These are phyloP conservation scores for Ogataea saltuana DNA, from an alignment of 805 yeast species.

Conservation along the genomic window DNA sequence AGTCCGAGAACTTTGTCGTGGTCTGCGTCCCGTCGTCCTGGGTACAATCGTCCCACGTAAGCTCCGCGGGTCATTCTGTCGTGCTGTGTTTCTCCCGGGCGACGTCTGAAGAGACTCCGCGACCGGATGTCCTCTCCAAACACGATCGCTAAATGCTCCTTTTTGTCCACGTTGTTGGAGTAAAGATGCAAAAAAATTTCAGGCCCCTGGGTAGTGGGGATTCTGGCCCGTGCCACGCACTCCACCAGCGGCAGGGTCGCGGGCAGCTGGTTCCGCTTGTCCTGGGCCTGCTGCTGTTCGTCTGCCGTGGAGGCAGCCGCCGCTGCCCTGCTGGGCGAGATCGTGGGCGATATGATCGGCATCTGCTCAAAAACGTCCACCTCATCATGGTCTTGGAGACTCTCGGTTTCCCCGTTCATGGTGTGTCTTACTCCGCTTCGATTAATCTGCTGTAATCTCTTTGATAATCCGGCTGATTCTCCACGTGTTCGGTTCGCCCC, in stretches of 20 bases:
- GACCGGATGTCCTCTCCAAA: constrained; percentile 92
- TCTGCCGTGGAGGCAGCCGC: constrained; percentile 10
- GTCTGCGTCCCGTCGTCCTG: constrained; percentile 80
- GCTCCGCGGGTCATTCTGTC: constrained; percentile 99
- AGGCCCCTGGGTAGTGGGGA: constrained; percentile 93
- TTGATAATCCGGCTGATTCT: too few relatives aligned
- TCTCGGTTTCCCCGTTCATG: constrained; percentile 2
- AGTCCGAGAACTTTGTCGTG: constrained; percentile 46
- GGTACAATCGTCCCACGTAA: constrained; percentile 83
- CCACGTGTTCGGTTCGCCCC: too few relatives aligned
- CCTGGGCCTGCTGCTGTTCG: constrained; percentile 9
- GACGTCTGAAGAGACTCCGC: constrained; percentile 59
- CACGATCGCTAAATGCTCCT: constrained; percentile 96
- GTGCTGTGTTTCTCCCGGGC: constrained; percentile 76
- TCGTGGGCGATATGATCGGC: constrained; percentile 43
- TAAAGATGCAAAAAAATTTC: constrained; percentile 92
- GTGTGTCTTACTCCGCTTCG: too few relatives aligned
- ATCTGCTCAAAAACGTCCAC: constrained; percentile 36
- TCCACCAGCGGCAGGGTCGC: constrained; percentile 68
- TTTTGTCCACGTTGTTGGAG: constrained; percentile 79
- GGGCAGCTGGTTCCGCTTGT: constrained; percentile 46
- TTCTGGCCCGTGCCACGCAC: constrained; percentile 92
- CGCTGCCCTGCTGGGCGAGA: constrained; percentile 33
- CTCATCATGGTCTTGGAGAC: constrained; percentile 6
- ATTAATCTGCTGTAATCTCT: too few relatives aligned